Percentiles rank a stretch among this genome's conserved stretches.
Conservation (phyloP, 116 monocot genomes). For the Phalaenopsis hybrid region DNA sequence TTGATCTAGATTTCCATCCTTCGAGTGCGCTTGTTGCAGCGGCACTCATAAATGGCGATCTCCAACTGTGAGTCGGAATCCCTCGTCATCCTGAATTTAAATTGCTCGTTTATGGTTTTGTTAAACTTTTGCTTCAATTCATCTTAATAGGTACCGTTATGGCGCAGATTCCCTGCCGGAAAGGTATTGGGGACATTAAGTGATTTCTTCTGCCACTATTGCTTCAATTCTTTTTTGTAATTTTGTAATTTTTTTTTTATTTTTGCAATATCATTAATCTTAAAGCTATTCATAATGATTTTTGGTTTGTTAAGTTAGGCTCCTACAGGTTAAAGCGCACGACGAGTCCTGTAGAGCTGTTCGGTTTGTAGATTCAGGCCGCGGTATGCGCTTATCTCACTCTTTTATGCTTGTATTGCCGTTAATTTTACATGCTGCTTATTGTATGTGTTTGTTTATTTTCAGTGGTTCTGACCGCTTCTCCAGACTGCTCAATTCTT, state of each 20-base stretch:
- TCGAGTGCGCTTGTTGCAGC: conserved; percentile 48
- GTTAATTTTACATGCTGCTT: neutral
- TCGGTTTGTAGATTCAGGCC: conserved; percentile 18
- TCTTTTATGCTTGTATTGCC: neutral
- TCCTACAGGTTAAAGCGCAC: conserved; percentile 43
- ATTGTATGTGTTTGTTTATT: neutral
- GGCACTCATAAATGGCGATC: conserved; percentile 71
- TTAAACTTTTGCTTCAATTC: neutral
- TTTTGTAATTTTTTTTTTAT: neutral
- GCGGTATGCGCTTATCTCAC: conserved; percentile 4
- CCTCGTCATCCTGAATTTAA: neutral
- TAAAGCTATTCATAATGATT: neutral
- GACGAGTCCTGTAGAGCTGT: conserved; percentile 25
- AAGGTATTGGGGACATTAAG: conserved; percentile 10
- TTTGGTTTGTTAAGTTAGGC: conserved; percentile 16
- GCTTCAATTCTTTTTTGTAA: neutral
- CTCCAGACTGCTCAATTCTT: conserved; percentile 77
- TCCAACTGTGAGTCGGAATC: conserved; percentile 51
- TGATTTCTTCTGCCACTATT: neutral
- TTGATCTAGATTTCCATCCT: conserved; percentile 91
- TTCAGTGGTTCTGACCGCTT: conserved; percentile 70
- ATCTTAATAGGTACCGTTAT: conserved; percentile 52
- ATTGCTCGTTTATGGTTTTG: neutral
- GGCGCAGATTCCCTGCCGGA: conserved; percentile 31
- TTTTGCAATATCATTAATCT: neutral